Evolutionary conservation across 2,329 filamentous ascomycete genomes (phyloP).

Genomic region (Colletotrichum eremochloae): DNA sequence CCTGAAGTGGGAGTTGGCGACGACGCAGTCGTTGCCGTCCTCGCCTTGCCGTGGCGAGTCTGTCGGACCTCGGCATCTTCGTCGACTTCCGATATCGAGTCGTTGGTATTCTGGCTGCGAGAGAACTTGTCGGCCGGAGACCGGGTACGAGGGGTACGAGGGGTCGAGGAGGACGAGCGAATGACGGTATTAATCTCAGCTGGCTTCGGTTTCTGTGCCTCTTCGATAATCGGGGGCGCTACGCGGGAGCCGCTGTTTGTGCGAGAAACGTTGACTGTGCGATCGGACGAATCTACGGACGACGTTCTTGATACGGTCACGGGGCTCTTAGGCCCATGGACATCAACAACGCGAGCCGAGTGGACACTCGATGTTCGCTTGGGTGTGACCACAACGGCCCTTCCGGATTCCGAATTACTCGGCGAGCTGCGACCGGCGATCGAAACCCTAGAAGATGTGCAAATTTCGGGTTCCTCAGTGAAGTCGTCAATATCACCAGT

Average conservation of each 20-base stretch:
- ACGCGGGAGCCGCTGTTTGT: constrained; percentile 54
- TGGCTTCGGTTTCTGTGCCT: constrained; percentile 47
- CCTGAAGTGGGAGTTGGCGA: constrained; percentile 28
- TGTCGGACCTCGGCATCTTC: constrained; percentile 49
- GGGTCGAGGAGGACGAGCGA: constrained; percentile 35
- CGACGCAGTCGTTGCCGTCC: constrained; percentile 21
- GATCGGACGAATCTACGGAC: constrained; percentile 61
- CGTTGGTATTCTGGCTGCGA: constrained; percentile 46
- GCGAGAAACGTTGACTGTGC: constrained; percentile 57
- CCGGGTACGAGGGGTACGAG: constrained; percentile 47
- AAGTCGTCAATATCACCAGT: constrained; percentile 63
- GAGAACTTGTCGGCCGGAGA: constrained; percentile 51
- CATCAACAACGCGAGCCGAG: constrained; percentile 71
- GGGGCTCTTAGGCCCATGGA: constrained; percentile 65
- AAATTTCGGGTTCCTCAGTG: constrained; percentile 66
- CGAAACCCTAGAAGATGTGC: constrained; percentile 69
- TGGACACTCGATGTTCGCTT: constrained; percentile 64
- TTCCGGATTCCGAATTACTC: constrained; percentile 61
- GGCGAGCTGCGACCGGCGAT: constrained; percentile 66
- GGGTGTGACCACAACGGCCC: constrained; percentile 53
- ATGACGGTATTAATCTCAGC: constrained; percentile 43
- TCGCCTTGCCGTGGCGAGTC: constrained; percentile 22
- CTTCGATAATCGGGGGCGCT: constrained; percentile 58
- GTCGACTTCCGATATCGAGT: constrained; percentile 61
- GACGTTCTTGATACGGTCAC: constrained; percentile 60